These are phyloP conservation scores for Sclerotinia minor DNA, from an alignment of 2,329 filamentous ascomycete genomes.

Conservation along the genomic window DNA sequence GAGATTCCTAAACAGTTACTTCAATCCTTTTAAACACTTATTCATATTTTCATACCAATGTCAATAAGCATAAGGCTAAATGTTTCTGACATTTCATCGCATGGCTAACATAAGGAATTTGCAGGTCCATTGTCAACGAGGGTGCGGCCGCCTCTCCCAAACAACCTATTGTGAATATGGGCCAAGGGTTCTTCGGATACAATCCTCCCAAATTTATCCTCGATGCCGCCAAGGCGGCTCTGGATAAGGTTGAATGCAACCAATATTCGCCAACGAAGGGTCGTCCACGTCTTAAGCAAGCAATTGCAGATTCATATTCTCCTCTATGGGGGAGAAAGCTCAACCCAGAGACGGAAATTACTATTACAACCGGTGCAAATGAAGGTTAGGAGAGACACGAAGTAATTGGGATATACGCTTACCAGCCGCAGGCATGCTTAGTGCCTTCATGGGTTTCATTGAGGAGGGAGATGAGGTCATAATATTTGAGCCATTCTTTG, in stretches of 20 bases:
- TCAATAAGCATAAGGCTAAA: not conserved
- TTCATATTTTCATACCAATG: not conserved
- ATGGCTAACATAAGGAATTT: slow-evolving; percentile 5
- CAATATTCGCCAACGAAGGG: slow-evolving; percentile 98
- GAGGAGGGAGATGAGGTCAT: slow-evolving; percentile 96
- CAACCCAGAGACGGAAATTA: slow-evolving; percentile 88
- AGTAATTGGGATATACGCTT: slow-evolving; percentile 23
- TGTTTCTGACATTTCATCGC: not conserved
- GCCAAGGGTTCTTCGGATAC: slow-evolving; percentile 80
- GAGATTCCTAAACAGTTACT: not conserved
- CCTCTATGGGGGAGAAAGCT: slow-evolving; percentile 80
- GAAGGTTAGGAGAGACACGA: slow-evolving; percentile 53
- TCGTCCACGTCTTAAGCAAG: slow-evolving; percentile 85
- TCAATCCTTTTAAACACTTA: not conserved
- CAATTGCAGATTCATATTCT: slow-evolving; percentile 88
- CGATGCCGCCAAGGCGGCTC: slow-evolving; percentile 83
- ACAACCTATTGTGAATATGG: slow-evolving; percentile 66
- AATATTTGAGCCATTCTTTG: slow-evolving; percentile 97
- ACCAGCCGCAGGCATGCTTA: slow-evolving; percentile 70
- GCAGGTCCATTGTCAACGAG: slow-evolving; percentile 66
- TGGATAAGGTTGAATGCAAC: slow-evolving; percentile 93
- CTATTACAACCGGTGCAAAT: slow-evolving; percentile 89
- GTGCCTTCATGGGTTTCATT: slow-evolving; percentile 96
- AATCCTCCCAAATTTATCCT: slow-evolving; percentile 91
- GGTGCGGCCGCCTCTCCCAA: slow-evolving; percentile 62